Conservation (phyloP, 306 rosid species). For the Dalbergia cochinchinensis region DNA sequence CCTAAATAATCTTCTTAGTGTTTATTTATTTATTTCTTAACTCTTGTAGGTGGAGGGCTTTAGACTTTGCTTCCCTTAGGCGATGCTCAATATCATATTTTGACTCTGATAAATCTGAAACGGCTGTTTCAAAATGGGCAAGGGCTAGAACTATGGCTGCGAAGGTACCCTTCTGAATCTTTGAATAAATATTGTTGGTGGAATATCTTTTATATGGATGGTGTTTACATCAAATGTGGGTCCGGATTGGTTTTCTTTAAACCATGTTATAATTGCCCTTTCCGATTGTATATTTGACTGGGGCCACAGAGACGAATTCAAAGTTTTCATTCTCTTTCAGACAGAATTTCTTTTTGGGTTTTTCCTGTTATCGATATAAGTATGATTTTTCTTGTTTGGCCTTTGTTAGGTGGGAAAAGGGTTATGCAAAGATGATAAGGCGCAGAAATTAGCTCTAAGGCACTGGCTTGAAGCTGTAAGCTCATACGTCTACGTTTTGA, state of each 20-base stretch:
- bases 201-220: slow-evolving; percentile 16
- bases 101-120: slow-evolving; percentile 68
- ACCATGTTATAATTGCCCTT: slow-evolving; percentile 4
- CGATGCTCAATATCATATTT: slow-evolving; percentile 65
- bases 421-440: slow-evolving; percentile 80
- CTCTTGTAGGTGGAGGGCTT: slow-evolving; percentile 81
- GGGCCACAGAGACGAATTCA: slow-evolving; percentile 50
- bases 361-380: slow-evolving; percentile 7
- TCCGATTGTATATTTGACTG: slow-evolving; percentile 46
- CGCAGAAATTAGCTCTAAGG: slow-evolving; percentile 73
- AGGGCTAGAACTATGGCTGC: slow-evolving; percentile 85
- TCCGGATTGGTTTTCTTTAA: slow-evolving; percentile 20
- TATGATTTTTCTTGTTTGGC: not conserved
- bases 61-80: slow-evolving; percentile 68
- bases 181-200: slow-evolving; percentile 23
- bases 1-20: slow-evolving; percentile 7
- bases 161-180: slow-evolving; percentile 60
- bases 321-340: slow-evolving; percentile 37
- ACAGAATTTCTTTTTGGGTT: slow-evolving; percentile 18
- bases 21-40: slow-evolving; percentile 4
- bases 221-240: slow-evolving; percentile 13
- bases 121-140: slow-evolving; percentile 79
- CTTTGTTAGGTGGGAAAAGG: slow-evolving; percentile 89
- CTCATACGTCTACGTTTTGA: slow-evolving; percentile 25
- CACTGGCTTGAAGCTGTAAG: slow-evolving; percentile 99